Evolutionary conservation across 257 asterid genomes (phyloP).

Genomic region (Paulownia fortunei): DNA sequence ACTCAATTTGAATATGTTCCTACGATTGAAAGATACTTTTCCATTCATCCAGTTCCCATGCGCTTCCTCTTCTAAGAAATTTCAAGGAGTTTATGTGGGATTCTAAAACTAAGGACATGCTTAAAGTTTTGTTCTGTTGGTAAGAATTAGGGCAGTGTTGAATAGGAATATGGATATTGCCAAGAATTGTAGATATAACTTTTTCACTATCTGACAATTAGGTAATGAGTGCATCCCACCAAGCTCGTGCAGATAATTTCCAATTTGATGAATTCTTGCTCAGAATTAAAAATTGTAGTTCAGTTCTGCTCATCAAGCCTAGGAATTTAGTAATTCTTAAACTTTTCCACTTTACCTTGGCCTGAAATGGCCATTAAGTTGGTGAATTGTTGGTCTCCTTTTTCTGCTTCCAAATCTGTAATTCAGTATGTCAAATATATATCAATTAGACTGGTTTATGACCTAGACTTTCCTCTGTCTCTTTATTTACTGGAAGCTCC

Average conservation of each 20-base stretch:
- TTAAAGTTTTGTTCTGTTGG: background rate
- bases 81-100: background rate
- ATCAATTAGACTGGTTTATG: background rate
- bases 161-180: background rate
- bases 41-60: background rate
- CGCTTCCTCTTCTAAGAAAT: background rate
- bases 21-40: background rate
- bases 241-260: background rate
- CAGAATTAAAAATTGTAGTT: background rate
- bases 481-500: background rate
- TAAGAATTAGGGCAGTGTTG: background rate
- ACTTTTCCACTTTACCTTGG: background rate
- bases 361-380: background rate
- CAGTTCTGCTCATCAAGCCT: background rate
- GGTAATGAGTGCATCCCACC: background rate
- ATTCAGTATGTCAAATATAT: background rate
- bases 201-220: background rate
- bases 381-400: background rate
- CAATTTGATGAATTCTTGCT: background rate
- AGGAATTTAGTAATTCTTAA: background rate
- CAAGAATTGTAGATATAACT: background rate
- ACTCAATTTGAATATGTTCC: background rate
- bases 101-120: slow-evolving; percentile 11
- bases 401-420: background rate
- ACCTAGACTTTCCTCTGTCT: background rate